These are phyloP conservation scores for Ceratopteris richardii DNA, from an alignment of 75 land plant genomes.

Conservation along the genomic window DNA sequence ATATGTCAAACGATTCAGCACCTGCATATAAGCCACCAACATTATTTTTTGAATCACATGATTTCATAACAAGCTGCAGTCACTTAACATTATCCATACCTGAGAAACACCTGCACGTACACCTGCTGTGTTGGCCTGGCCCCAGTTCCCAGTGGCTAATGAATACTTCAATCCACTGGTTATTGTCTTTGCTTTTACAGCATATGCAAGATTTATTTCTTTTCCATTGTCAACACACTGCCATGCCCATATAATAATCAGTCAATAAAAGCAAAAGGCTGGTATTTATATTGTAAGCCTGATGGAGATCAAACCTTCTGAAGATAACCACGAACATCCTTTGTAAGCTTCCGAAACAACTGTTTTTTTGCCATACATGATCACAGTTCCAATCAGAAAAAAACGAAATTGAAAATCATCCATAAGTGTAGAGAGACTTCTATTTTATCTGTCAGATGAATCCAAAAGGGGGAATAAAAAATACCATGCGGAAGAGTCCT, in stretches of 20 bases:
- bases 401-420: too few relatives aligned
- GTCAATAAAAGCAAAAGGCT: background rate
- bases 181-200: constrained; percentile 98
- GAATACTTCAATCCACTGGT: constrained; percentile 98
- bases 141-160: constrained; percentile 99
- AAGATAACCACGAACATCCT: constrained; percentile 88
- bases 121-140: constrained; percentile 98
- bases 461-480: too few relatives aligned
- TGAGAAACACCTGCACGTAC: constrained; percentile 99
- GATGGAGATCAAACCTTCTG: constrained; percentile 57
- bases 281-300: too few relatives aligned
- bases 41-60: too few relatives aligned
- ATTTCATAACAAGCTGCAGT: too few relatives aligned
- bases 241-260: background rate
- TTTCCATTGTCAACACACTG: constrained; percentile 99
- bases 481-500: constrained; percentile 92
- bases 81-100: too few relatives aligned
- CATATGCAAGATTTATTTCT: constrained; percentile 94
- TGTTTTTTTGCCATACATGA: too few relatives aligned
- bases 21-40: constrained; percentile 45
- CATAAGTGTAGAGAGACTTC: too few relatives aligned
- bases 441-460: too few relatives aligned
- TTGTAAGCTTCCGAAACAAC: constrained; percentile 92
- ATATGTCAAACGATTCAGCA: constrained; percentile 94
- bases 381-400: too few relatives aligned